phyloP scores from a whole-genome alignment of 2,329 filamentous ascomycete genomes.

The Cordyceps militaris region DNA sequence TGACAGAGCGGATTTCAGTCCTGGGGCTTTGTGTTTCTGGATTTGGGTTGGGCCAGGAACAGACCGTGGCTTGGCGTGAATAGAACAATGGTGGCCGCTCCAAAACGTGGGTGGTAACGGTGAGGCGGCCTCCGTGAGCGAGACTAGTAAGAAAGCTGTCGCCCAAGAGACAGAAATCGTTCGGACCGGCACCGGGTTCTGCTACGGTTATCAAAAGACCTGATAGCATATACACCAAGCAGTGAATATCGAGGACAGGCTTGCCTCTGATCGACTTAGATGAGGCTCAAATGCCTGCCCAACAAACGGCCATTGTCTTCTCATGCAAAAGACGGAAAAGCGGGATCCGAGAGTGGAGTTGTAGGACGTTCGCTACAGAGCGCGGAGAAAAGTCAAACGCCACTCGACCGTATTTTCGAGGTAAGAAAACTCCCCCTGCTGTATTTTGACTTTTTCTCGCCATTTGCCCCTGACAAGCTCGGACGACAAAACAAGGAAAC shows the following conservation, averaged over 20 bases:
- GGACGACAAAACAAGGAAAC: background rate
- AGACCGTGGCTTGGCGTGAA: background rate
- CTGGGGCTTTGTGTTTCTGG: background rate
- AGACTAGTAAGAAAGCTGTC: background rate
- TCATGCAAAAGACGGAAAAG: background rate
- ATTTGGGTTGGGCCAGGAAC: slow-evolving; percentile 2
- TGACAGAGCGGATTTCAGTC: background rate
- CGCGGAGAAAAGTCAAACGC: slow-evolving; percentile 3
- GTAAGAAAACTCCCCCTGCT: background rate
- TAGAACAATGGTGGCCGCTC: background rate
- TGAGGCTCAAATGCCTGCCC: background rate
- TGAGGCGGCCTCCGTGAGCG: background rate
- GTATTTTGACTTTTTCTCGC: background rate
- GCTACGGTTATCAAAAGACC: background rate
- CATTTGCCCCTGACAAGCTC: background rate
- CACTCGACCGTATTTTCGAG: background rate
- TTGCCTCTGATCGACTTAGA: background rate
- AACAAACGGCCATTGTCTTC: background rate
- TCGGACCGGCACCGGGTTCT: background rate
- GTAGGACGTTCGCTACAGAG: slow-evolving; percentile 3
- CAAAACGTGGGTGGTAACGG: background rate
- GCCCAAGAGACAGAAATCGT: background rate
- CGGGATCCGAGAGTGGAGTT: background rate
- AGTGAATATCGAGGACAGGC: background rate
- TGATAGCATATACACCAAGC: background rate